phyloP scores from a whole-genome alignment of 768 basidiomycete genomes.

The Wakefieldia striispora region DNA sequence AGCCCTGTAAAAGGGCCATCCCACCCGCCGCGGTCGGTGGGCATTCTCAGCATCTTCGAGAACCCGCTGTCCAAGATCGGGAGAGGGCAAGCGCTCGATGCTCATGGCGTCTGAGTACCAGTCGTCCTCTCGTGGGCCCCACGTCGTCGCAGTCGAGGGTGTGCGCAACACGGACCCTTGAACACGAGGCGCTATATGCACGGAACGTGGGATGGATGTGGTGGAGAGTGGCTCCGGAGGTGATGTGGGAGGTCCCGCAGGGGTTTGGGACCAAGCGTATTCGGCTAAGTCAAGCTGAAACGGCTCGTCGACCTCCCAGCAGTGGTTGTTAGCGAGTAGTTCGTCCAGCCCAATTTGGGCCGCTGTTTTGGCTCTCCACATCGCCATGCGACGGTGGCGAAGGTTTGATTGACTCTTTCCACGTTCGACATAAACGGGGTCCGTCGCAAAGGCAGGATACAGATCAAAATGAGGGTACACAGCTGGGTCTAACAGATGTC shows the following conservation, averaged over 20 bases:
- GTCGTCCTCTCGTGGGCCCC: slow-evolving; percentile 49
- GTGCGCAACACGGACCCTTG: slow-evolving; percentile 58
- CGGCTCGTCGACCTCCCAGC: slow-evolving; percentile 27
- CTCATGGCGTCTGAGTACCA: slow-evolving; percentile 35
- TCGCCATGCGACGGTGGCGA: slow-evolving; percentile 12
- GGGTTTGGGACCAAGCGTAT: slow-evolving; percentile 69
- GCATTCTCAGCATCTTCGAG: slow-evolving; percentile 40
- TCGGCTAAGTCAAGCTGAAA: slow-evolving; percentile 59
- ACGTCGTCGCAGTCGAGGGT: slow-evolving; percentile 44
- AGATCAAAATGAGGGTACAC: slow-evolving; percentile 24
- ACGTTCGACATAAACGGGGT: not conserved
- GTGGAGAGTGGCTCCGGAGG: slow-evolving; percentile 40
- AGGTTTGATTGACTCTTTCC: slow-evolving; percentile 3
- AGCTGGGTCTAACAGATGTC: slow-evolving; percentile 17
- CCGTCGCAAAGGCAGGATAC: slow-evolving; percentile 13
- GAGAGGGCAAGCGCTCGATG: slow-evolving; percentile 46
- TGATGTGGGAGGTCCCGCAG: slow-evolving; percentile 56
- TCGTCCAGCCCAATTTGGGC: slow-evolving; percentile 23
- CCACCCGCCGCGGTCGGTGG: too few species aligned
- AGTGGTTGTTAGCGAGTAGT: slow-evolving; percentile 15
- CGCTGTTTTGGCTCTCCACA: slow-evolving; percentile 15
- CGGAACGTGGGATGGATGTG: slow-evolving; percentile 44
- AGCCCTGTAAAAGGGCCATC: too few species aligned
- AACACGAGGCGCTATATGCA: slow-evolving; percentile 53
- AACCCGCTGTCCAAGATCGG: slow-evolving; percentile 57